phyloP scores from a whole-genome alignment of 225 moss, liverwort and hornwort genomes.

The Lunularia cruciata region DNA sequence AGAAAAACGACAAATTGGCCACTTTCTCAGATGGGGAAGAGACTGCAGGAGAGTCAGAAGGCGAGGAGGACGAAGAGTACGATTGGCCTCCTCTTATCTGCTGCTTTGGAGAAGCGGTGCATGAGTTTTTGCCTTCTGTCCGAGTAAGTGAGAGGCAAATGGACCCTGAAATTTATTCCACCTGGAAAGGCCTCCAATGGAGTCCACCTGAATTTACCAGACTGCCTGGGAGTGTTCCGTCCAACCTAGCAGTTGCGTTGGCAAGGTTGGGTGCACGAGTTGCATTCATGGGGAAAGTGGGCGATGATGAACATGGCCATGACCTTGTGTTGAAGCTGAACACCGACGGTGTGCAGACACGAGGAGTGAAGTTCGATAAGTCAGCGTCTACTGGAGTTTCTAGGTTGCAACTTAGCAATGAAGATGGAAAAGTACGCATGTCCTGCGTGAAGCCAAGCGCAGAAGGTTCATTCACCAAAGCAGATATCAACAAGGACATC shows the following conservation, averaged over 20 bases:
- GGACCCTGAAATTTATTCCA: constrained; percentile 89
- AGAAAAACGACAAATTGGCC: background rate
- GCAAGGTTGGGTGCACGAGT: constrained; percentile 83
- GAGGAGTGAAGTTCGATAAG: constrained; percentile 69
- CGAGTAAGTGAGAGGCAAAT: constrained; percentile 62
- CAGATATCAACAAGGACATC: constrained; percentile 73
- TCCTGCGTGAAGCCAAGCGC: constrained; percentile 72
- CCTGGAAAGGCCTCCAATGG: constrained; percentile 96
- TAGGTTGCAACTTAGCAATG: constrained; percentile 60
- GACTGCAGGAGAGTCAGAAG: constrained; percentile 18
- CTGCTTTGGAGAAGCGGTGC: constrained; percentile 87
- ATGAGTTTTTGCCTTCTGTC: constrained; percentile 85
- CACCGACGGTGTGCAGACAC: constrained; percentile 79
- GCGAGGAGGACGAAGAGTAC: constrained; percentile 43
- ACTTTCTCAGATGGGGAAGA: constrained; percentile 10
- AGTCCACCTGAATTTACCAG: constrained; percentile 90
- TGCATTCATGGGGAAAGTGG: constrained; percentile 87
- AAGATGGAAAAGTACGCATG: constrained; percentile 66
- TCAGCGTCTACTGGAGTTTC: constrained; percentile 72
- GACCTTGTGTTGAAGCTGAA: constrained; percentile 69
- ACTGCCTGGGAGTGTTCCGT: constrained; percentile 81
- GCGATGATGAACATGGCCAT: constrained; percentile 69
- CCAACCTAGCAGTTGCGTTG: constrained; percentile 82
- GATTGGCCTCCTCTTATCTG: constrained; percentile 96
- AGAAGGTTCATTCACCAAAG: constrained; percentile 49